Evolutionary conservation across 306 rosid species (phyloP).

Genomic region (Acacia melanoxylon): DNA sequence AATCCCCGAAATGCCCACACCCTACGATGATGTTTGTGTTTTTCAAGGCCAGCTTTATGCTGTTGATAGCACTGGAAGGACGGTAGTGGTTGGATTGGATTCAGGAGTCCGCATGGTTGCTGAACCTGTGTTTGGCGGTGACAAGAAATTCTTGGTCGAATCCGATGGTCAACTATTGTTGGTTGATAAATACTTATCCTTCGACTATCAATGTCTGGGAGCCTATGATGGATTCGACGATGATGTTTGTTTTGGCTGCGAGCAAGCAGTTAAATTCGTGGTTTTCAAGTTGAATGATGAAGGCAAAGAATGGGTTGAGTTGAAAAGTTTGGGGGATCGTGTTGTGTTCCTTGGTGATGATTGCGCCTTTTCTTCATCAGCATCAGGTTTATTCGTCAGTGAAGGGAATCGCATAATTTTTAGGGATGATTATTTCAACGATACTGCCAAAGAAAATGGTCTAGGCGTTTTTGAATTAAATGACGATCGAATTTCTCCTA

Average conservation of each 20-base stretch:
- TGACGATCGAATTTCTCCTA: conserved; percentile 42
- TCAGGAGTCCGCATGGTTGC: conserved; percentile 43
- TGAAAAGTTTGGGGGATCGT: conserved; percentile 55
- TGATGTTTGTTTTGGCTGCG: conserved; percentile 36
- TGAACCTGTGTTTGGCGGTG: conserved; percentile 80
- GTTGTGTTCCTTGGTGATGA: conserved; percentile 78
- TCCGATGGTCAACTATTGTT: conserved; percentile 57
- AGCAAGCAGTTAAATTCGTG: conserved; percentile 58
- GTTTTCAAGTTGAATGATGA: conserved; percentile 50
- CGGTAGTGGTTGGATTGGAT: conserved; percentile 49
- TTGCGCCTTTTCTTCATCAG: conserved; percentile 63
- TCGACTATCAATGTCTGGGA: not conserved
- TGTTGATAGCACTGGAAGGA: conserved; percentile 64
- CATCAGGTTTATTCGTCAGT: conserved; percentile 41
- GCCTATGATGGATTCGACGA: not conserved
- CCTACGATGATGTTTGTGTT: conserved; percentile 71
- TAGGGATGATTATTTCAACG: conserved; percentile 48
- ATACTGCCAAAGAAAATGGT: conserved; percentile 33
- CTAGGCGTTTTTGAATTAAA: conserved; percentile 58
- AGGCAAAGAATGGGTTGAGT: conserved; percentile 58
- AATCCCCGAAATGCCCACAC: conserved; percentile 59
- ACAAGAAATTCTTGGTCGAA: conserved; percentile 77
- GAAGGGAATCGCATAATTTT: conserved; percentile 68
- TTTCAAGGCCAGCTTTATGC: conserved; percentile 53
- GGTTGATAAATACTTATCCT: conserved; percentile 60